These are phyloP conservation scores for Termitomyces sp. DNA, from an alignment of 768 basidiomycete species.

Conservation along the genomic window DNA sequence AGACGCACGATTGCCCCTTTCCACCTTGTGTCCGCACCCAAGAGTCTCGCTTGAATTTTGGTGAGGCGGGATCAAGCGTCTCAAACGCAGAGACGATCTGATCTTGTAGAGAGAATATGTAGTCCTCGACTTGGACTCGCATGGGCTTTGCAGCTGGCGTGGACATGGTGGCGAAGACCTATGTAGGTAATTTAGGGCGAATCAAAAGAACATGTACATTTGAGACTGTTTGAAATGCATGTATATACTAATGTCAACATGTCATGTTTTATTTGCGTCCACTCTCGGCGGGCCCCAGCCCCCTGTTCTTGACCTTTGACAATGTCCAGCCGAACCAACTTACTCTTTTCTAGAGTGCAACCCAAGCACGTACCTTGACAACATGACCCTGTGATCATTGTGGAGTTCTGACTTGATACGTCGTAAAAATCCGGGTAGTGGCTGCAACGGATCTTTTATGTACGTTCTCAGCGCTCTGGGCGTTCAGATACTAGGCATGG, in stretches of 20 bases:
- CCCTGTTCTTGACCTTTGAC: background rate
- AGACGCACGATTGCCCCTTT: slow-evolving; percentile 79
- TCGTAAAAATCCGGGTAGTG: too few relatives aligned
- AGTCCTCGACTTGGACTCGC: slow-evolving; percentile 75
- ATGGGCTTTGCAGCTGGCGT: slow-evolving; percentile 40
- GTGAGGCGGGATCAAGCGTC: slow-evolving; percentile 66
- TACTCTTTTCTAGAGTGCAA: background rate
- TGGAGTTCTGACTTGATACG: too few relatives aligned
- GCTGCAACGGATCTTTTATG: background rate
- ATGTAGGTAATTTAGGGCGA: background rate
- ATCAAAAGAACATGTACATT: background rate
- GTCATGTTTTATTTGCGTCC: background rate
- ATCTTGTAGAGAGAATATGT: slow-evolving; percentile 74
- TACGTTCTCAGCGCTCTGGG: background rate
- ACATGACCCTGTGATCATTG: too few relatives aligned
- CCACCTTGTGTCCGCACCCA: slow-evolving; percentile 77
- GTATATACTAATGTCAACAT: background rate
- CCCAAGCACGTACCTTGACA: too few relatives aligned
- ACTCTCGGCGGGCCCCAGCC: background rate
- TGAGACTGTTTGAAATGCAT: background rate
- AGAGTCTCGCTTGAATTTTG: slow-evolving; percentile 76
- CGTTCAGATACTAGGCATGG: background rate
- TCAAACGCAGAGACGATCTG: slow-evolving; percentile 78
- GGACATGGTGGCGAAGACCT: slow-evolving; percentile 15
- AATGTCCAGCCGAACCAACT: background rate